phyloP scores from a whole-genome alignment of 163 green algal species.

The Chlorella variabilis region DNA sequence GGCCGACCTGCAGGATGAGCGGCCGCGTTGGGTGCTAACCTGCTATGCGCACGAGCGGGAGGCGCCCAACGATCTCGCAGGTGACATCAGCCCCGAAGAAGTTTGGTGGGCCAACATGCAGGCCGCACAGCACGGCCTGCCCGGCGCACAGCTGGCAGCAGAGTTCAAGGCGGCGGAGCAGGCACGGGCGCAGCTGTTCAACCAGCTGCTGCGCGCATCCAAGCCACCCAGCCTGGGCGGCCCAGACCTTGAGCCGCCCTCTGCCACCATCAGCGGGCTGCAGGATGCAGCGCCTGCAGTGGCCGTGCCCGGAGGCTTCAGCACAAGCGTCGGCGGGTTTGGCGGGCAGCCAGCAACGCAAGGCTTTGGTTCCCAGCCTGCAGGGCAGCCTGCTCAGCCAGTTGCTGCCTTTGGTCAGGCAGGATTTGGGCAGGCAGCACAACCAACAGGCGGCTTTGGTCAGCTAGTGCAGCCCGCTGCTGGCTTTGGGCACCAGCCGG shows the following conservation, averaged over 20 bases:
- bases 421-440: neutral
- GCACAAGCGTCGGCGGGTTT: neutral
- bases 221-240: constrained; percentile 39
- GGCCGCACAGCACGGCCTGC: neutral
- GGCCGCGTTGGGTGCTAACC: constrained; percentile 49
- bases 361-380: neutral
- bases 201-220: constrained; percentile 10
- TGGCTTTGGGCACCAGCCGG: neutral
- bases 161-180: constrained; percentile 40
- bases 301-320: neutral
- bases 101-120: constrained; percentile 52
- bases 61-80: constrained; percentile 40
- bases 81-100: constrained; percentile 53
- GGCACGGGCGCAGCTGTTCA: constrained; percentile 29
- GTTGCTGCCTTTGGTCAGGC: neutral
- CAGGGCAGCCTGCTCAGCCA: neutral
- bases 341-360: neutral
- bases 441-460: constrained; percentile 2
- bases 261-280: constrained; percentile 27
- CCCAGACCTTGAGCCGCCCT: neutral
- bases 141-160: constrained; percentile 1
- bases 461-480: neutral
- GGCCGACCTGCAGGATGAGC: constrained; percentile 39
- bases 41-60: constrained; percentile 50
- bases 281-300: neutral